Evolutionary conservation across 106 monocot species (phyloP).

Genomic region (Dioscorea dumetorum): DNA sequence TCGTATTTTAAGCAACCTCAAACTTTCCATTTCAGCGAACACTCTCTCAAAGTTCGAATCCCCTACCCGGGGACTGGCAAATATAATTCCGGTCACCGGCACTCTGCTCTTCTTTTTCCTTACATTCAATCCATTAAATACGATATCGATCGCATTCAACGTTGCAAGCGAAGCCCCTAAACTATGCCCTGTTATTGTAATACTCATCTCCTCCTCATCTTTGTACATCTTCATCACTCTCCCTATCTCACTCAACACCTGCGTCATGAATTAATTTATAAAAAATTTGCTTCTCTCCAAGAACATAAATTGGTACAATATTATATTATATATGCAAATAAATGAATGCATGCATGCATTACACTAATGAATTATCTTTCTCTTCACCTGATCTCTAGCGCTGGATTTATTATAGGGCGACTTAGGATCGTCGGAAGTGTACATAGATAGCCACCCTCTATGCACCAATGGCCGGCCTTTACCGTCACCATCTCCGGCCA

Average conservation of each 20-base stretch:
- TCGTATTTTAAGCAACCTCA: slow-evolving; percentile 46
- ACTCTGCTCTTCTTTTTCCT: background rate
- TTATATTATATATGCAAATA: background rate
- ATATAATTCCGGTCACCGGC: slow-evolving; percentile 64
- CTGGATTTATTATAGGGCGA: slow-evolving; percentile 29
- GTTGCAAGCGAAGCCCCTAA: slow-evolving; percentile 65
- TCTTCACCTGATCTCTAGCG: slow-evolving; percentile 39
- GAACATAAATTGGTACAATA: background rate
- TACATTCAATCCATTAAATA: slow-evolving; percentile 40
- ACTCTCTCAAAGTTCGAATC: slow-evolving; percentile 40
- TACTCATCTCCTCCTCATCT: slow-evolving; percentile 73
- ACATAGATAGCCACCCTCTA: slow-evolving; percentile 41
- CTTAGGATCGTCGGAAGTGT: slow-evolving; percentile 29
- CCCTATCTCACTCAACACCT: slow-evolving; percentile 60
- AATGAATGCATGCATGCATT: background rate
- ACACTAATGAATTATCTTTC: too few species aligned
- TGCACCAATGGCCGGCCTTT: slow-evolving; percentile 20
- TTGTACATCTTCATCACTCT: slow-evolving; percentile 52
- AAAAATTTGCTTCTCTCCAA: too few species aligned
- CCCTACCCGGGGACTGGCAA: slow-evolving; percentile 80
- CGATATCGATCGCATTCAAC: slow-evolving; percentile 64
- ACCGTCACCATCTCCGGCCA: background rate
- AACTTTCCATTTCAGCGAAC: slow-evolving; percentile 22
- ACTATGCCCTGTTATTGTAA: slow-evolving; percentile 86
- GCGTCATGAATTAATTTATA: background rate